These are phyloP conservation scores for Escovopsis sp. DNA, from an alignment of 2,329 filamentous ascomycete species.

Conservation along the genomic window DNA sequence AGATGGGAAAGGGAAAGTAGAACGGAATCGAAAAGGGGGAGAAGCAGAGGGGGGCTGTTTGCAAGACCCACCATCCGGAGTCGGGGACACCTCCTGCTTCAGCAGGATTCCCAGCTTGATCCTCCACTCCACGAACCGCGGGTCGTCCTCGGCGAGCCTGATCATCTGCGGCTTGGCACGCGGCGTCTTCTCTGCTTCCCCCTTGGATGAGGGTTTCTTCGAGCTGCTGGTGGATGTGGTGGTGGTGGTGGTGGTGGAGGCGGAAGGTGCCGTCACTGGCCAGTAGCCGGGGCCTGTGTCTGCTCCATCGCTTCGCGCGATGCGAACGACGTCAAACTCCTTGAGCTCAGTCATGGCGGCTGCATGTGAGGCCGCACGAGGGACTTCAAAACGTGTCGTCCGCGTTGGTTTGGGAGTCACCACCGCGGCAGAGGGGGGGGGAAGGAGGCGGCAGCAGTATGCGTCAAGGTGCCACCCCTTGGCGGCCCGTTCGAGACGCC, in stretches of 20 bases:
- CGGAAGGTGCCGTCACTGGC: conserved; percentile 17
- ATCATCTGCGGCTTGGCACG: conserved; percentile 28
- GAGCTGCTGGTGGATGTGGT: conserved; percentile 8
- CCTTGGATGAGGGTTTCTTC: conserved; percentile 22
- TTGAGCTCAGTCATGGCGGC: conserved; percentile 18
- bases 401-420: too few relatives aligned
- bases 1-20: too few relatives aligned
- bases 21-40: too few relatives aligned
- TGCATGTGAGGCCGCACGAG: too few relatives aligned
- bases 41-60: too few relatives aligned
- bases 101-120: conserved; percentile 29
- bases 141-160: conserved; percentile 26
- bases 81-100: conserved; percentile 28
- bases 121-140: conserved; percentile 28
- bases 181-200: conserved; percentile 20
- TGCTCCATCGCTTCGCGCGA: conserved; percentile 30
- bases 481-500: too few relatives aligned
- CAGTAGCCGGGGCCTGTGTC: conserved; percentile 30
- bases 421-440: too few relatives aligned
- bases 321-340: conserved; percentile 25
- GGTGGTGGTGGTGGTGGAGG: too few relatives aligned
- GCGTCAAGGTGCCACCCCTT: too few relatives aligned
- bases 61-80: conserved; percentile 20
- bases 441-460: too few relatives aligned
- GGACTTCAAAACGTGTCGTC: too few relatives aligned